Conservation (phyloP, 331 rosid genomes). For the Pyrus hybrid region DNA sequence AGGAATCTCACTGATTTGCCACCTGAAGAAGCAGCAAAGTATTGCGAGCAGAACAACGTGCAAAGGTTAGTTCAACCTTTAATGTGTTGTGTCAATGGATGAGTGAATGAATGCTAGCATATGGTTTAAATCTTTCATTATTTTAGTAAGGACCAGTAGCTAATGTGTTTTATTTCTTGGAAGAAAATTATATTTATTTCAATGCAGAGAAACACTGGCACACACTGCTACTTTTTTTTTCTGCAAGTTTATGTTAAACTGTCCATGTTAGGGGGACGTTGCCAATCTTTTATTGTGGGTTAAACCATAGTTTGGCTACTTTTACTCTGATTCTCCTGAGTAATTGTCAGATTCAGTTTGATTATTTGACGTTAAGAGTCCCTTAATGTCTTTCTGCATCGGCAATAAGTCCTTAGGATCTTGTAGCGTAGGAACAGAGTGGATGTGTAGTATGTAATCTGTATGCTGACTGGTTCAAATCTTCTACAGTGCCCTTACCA, state of each 20-base stretch:
- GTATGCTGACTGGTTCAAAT: slow-evolving; percentile 19
- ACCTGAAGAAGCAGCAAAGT: slow-evolving; percentile 68
- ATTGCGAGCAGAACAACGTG: slow-evolving; percentile 80
- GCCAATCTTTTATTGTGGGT: neutral
- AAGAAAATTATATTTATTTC: neutral
- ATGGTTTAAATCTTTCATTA: neutral
- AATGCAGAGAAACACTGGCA: neutral
- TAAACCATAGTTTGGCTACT: neutral
- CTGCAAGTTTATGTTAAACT: neutral
- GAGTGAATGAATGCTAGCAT: neutral
- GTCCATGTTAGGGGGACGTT: neutral
- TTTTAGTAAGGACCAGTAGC: neutral
- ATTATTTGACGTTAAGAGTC: neutral
- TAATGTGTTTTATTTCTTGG: neutral
- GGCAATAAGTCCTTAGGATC: neutral
- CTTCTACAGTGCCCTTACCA: slow-evolving; percentile 70
- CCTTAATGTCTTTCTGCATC: neutral
- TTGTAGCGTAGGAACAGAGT: neutral
- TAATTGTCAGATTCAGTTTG: neutral
- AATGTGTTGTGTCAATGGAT: neutral
- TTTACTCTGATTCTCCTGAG: neutral
- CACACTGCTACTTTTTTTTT: neutral
- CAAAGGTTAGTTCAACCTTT: slow-evolving; percentile 54
- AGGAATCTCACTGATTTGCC: slow-evolving; percentile 79
- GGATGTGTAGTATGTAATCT: neutral